Base-by-base conservation (phyloP, 2,329 filamentous ascomycete genomes). In the Alternaria arborescens region DNA sequence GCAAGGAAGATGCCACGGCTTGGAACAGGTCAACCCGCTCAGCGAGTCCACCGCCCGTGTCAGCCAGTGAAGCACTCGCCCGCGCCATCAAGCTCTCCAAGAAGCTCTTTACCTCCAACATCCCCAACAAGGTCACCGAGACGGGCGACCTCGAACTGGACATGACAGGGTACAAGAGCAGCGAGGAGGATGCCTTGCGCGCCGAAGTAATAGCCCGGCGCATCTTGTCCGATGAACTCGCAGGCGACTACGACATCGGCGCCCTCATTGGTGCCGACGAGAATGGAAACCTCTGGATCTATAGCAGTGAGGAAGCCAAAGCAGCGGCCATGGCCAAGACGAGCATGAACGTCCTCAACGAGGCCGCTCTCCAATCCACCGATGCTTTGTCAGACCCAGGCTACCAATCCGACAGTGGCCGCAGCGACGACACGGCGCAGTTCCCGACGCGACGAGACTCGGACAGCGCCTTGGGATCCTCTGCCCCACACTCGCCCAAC, bases 281-380 rank as follows among this genome's bases (percentile, higher is more conserved):
- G 73, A 89, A 95, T 61, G 95, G 95, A 7, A 99, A 99, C 72
- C 84, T 99, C n/a, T 98, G 95, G 94, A 98, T 99, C 68, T 99
- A 99, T 81, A 95, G 93, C 80, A 98, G 94, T 71, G 94, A 98
- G 78, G 94, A 97, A 74, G 93, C 95, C 24, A 98, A 97, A 75
- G 91, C 95, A 71, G 91, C 91, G 7, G 94, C 94, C 32, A 90
- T 90, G 82, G 89, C 90, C 38, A 84, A 85, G 70, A 83, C 84
- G 3, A 80, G 82, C 2, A 75, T 88, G 61, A 82, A 82, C 26
- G 80, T 82, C 4, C 79, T 89, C 65, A 82, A 84, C 51, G 80
- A 84, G 3, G 77, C 80, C 12, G 81, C 80, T 4, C 82, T 88
- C 38, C 81, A 87, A 20, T 86, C 87, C 18, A 87, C 88, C n/a